These are phyloP conservation scores for Heteromeles arbutifolia DNA, from an alignment of 306 rosid species.

Conservation along the genomic window DNA sequence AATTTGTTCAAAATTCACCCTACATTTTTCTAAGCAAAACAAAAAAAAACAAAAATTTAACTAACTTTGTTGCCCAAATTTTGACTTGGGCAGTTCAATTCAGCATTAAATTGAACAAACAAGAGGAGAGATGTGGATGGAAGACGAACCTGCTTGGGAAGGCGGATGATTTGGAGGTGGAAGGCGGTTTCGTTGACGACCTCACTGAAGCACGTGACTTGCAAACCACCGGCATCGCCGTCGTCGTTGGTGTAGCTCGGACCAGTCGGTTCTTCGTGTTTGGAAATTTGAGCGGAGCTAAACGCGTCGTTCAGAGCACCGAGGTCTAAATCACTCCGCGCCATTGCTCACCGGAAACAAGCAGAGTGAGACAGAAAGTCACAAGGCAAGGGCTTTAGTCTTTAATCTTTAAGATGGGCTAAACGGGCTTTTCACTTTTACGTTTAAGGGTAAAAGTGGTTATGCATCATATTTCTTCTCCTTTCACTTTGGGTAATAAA, in stretches of 20 bases:
- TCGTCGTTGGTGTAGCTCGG: neutral
- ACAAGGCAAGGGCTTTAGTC: neutral
- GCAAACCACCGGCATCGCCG: slow-evolving; percentile 24
- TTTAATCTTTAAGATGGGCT: no score
- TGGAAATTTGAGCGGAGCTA: slow-evolving; percentile 13
- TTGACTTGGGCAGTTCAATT: neutral
- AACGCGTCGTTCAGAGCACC: slow-evolving; percentile 8
- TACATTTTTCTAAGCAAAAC: neutral
- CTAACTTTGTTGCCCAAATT: neutral
- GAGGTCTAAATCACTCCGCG: neutral
- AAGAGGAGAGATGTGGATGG: neutral
- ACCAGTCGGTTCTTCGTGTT: slow-evolving; percentile 4
- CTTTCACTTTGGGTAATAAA: no score
- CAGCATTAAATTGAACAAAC: neutral
- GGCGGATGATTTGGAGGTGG: slow-evolving; percentile 76
- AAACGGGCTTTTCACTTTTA: no score
- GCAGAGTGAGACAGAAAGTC: neutral
- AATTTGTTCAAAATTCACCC: neutral
- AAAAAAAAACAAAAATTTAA: neutral
- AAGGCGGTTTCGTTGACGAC: slow-evolving; percentile 50
- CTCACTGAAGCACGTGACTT: slow-evolving; percentile 58
- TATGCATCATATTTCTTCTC: no score
- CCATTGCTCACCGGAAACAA: neutral
- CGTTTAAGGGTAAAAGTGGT: no score
- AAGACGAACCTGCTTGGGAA: slow-evolving; percentile 60